These are phyloP conservation scores for Acorus calamus DNA, from an alignment of 106 monocot genomes.

Conservation along the genomic window DNA sequence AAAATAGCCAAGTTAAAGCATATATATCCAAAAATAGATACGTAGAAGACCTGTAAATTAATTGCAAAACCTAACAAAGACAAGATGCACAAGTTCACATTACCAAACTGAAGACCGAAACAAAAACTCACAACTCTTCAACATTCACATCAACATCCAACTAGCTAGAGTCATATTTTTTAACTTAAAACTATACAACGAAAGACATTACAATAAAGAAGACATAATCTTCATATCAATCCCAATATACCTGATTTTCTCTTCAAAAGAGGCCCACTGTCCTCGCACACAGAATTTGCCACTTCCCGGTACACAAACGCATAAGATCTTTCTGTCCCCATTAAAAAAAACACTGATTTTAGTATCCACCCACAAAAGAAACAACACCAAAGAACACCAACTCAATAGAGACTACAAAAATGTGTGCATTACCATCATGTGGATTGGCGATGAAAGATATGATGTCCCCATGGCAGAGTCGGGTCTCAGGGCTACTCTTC, in stretches of 20 bases:
- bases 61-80: not conserved
- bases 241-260: slow-evolving; percentile 61
- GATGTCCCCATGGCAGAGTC: slow-evolving; percentile 84
- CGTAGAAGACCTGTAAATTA: not conserved
- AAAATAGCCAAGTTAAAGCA: no score
- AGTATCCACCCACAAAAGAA: not conserved
- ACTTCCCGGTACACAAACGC: slow-evolving; percentile 97
- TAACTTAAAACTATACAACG: no score
- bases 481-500: slow-evolving; percentile 42
- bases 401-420: not conserved
- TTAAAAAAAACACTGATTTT: slow-evolving; percentile 8
- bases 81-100: not conserved
- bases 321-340: slow-evolving; percentile 51
- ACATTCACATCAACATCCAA: no score
- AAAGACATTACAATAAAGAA: no score
- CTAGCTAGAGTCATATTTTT: no score
- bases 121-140: no score
- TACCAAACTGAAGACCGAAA: no score
- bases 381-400: not conserved
- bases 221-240: not conserved
- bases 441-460: slow-evolving; percentile 67
- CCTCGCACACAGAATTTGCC: slow-evolving; percentile 8
- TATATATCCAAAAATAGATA: not conserved
- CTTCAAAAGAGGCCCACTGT: slow-evolving; percentile 40
- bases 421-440: slow-evolving; percentile 45